Conservation (phyloP, 2,329 filamentous ascomycete species). For the Xylariomycetidae sp. region DNA sequence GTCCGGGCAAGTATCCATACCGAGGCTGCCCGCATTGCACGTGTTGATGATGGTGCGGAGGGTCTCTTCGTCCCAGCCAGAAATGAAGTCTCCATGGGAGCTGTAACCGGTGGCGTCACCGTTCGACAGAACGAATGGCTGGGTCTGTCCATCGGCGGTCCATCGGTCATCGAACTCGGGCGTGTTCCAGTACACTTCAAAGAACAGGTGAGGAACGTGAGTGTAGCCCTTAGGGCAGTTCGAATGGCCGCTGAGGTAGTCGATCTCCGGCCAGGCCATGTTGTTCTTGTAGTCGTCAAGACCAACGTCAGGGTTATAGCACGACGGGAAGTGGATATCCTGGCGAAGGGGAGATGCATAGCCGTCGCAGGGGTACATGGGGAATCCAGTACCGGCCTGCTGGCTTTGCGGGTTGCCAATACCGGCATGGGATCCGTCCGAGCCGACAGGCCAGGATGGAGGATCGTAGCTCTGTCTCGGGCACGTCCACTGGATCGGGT, state of each 20-base stretch:
- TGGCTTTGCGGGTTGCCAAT: constrained; percentile 48
- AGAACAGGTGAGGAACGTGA: constrained; percentile 53
- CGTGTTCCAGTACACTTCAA: constrained; percentile 57
- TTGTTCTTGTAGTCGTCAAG: constrained; percentile 57
- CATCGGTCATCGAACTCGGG: constrained; percentile 45
- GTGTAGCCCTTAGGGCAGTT: constrained; percentile 50
- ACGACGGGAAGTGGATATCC: constrained; percentile 67
- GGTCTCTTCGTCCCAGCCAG: constrained; percentile 61
- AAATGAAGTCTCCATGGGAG: constrained; percentile 66
- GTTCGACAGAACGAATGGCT: constrained; percentile 63
- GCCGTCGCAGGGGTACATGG: constrained; percentile 61
- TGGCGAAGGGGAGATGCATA: constrained; percentile 55
- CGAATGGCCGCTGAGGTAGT: constrained; percentile 36
- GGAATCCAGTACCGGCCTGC: constrained; percentile 59
- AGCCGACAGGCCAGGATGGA: constrained; percentile 47
- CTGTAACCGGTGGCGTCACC: constrained; percentile 66
- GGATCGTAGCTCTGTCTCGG: constrained; percentile 43
- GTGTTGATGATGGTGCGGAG: constrained; percentile 63
- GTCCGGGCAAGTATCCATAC: constrained; percentile 58
- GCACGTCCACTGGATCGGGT: constrained; percentile 55
- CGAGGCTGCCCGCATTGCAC: constrained; percentile 53
- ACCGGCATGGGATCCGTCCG: constrained; percentile 49
- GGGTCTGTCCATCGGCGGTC: constrained; percentile 45
- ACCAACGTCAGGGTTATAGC: constrained; percentile 61
- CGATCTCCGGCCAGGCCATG: constrained; percentile 53